These are phyloP conservation scores for Trichoderma atrobrunneum DNA, from an alignment of 2,329 filamentous ascomycete species.

Conservation along the genomic window DNA sequence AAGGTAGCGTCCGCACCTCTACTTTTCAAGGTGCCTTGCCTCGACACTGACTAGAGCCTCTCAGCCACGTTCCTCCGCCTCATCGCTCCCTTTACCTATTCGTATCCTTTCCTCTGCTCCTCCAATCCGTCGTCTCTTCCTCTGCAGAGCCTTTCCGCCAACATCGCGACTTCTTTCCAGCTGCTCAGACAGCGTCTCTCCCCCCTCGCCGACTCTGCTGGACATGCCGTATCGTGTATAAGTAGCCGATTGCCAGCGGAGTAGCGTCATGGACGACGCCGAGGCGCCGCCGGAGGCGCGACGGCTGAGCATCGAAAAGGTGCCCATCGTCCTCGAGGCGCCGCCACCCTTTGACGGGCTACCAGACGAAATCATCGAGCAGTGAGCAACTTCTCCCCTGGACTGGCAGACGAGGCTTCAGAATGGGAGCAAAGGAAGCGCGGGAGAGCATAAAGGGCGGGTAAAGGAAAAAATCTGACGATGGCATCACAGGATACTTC, in stretches of 20 bases:
- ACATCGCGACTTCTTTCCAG: neutral
- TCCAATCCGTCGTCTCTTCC: neutral
- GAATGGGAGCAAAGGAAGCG: neutral
- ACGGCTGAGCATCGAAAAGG: conserved; percentile 37
- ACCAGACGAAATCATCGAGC: conserved; percentile 67
- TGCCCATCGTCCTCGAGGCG: conserved; percentile 27
- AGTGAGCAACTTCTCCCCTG: conserved; percentile 47
- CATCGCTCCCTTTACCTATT: neutral
- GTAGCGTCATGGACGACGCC: conserved; percentile 33
- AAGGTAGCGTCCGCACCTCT: neutral
- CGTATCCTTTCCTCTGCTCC: neutral
- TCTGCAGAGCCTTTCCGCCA: neutral
- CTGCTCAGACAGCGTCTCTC: neutral
- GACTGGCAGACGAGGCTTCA: neutral
- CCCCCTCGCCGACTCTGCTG: neutral
- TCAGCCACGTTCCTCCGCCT: conserved; percentile 16
- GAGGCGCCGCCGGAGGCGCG: conserved; percentile 27
- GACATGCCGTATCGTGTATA: conserved; percentile 7
- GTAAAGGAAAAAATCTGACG: neutral
- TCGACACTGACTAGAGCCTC: neutral
- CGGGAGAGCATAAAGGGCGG: neutral
- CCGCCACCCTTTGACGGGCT: conserved; percentile 42
- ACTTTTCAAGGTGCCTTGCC: neutral
- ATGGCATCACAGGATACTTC: conserved; percentile 52
- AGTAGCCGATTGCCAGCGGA: conserved; percentile 7